A percentile compares a stretch with the other conserved stretches of the same genome.
Conservation (phyloP, 2,329 filamentous ascomycete genomes). For the Alternaria alternata region DNA sequence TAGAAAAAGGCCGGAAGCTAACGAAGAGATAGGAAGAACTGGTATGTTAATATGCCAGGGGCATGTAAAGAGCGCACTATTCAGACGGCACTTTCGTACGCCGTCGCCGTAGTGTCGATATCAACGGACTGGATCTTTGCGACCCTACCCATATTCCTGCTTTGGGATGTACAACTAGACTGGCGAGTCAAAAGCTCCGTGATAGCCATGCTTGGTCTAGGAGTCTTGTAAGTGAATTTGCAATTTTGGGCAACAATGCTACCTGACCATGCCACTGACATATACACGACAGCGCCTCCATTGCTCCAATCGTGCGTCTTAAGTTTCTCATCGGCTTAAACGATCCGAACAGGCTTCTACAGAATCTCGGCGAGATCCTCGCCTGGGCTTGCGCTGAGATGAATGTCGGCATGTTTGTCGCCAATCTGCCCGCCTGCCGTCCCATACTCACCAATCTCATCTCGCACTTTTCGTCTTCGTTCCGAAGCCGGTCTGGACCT, state of each 20-base stretch:
- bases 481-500: background rate
- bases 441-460: constrained; percentile 11
- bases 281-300: constrained; percentile 4
- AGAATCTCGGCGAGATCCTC: constrained; percentile 12
- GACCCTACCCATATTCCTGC: constrained; percentile 11
- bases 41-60: background rate
- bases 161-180: constrained; percentile 14
- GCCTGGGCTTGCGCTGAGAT: constrained; percentile 15
- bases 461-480: constrained; percentile 10
- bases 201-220: constrained; percentile 11
- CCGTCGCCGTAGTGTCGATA: constrained; percentile 12
- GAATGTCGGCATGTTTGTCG: constrained; percentile 19
- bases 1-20: background rate
- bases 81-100: constrained; percentile 13
- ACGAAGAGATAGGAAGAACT: constrained; percentile 6
- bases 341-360: constrained; percentile 3
- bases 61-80: constrained; percentile 6
- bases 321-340: constrained; percentile 14
- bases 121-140: constrained; percentile 17
- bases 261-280: no score
- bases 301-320: constrained; percentile 14
- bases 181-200: constrained; percentile 16
- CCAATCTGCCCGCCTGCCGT: constrained; percentile 14
- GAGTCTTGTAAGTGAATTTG: constrained; percentile 6
- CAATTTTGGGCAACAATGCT: background rate